Evolutionary conservation across 768 basidiomycete genomes (phyloP).

Genomic region (Boletus rex-veris): DNA sequence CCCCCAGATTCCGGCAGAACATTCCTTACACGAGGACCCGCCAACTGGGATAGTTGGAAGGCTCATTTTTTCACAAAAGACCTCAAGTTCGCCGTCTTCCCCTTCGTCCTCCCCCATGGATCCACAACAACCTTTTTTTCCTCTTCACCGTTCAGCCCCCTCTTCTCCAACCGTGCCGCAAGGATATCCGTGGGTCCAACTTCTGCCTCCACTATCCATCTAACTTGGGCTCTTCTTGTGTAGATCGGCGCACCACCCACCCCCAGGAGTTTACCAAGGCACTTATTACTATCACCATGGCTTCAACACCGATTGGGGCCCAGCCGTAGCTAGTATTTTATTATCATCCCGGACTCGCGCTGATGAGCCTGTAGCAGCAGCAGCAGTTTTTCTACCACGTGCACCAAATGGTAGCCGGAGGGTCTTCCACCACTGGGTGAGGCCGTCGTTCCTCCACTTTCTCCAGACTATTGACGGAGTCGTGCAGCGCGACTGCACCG

Average conservation of each 20-base stretch:
- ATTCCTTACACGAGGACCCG: background rate
- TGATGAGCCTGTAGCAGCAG: constrained; percentile 3
- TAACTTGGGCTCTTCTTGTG: background rate
- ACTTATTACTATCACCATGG: accelerated
- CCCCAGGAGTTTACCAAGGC: background rate
- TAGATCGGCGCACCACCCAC: background rate
- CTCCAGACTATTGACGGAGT: background rate
- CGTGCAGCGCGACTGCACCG: background rate
- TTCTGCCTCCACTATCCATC: background rate
- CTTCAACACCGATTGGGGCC: constrained; percentile 1
- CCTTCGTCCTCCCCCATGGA: background rate
- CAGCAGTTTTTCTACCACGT: background rate
- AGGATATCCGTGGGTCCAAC: background rate
- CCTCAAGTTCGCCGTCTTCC: background rate
- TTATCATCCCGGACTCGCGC: background rate
- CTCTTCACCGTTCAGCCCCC: too few species aligned
- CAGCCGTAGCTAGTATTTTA: background rate
- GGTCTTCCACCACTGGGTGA: background rate
- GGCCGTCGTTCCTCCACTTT: background rate
- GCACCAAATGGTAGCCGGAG: background rate
- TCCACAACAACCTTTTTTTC: too few species aligned
- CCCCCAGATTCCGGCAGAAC: background rate
- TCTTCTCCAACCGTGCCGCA: background rate
- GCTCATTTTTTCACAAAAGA: background rate
- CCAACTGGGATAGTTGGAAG: constrained; percentile 11